Base-by-base conservation (phyloP, 352 stramenopile species). In the Globisporangium paddicum region DNA sequence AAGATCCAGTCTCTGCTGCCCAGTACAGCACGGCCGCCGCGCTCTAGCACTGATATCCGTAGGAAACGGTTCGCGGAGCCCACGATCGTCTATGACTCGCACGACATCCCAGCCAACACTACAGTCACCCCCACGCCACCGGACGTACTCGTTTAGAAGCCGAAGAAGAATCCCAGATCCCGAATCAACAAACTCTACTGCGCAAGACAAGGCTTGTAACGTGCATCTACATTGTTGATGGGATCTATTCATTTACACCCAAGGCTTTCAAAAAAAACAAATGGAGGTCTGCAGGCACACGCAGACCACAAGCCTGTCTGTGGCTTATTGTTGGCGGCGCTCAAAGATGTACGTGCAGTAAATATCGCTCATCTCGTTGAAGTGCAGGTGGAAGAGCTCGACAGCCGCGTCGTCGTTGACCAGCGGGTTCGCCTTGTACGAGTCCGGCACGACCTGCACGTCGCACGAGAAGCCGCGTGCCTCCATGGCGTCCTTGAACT, bases 341-440 rank as follows among this genome's bases (percentile, higher is more conserved):
- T 72, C 86, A 56, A 94, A 94, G 8, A 78, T 90, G 76, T 95
- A 95, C 58, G 92, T 77, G 69, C 82, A 91, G 69, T 95, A 95
- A 63, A 85, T 76, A 65, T 95, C 86, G 63, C 76, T 89, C 86
- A 96, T 93, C 62, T 96, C 86, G 73, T 93, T 93, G 67, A 96
- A 96, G 61, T 96, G 86, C 55, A 96, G 62, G 60, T 84, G 67
- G 47, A 95, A 95, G 28, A 95, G 65, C 66, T 91, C 80, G 19
- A 85, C 67, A 1, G 72, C 69, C 1, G 77, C 75, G 23, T 89
- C 79, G 35, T 80, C 73, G 50, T 78, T 75, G 3, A 93, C 82
- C 13, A 96, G 60, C 25, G 86, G 86, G 55, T 96, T 96, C n/a
- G 59, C 69, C 67, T 96, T 94, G 75, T 92, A 94, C 19, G 73